Percentiles rank a stretch among this genome's conserved stretches.
These are phyloP conservation scores for Nymphaea thermarum DNA, from an alignment of 164 flowering plant species.

Conservation along the genomic window DNA sequence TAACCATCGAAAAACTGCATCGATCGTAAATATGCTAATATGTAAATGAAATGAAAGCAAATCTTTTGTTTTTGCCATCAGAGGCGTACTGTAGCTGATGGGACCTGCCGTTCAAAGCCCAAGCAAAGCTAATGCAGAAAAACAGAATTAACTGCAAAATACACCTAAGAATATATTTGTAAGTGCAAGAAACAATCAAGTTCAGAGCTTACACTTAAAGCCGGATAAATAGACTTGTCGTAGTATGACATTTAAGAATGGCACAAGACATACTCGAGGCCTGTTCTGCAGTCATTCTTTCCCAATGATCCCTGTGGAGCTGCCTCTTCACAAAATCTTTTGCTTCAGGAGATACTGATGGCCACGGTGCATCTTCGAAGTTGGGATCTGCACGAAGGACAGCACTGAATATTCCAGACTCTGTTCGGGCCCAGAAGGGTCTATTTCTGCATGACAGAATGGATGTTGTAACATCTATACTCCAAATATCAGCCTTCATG, in stretches of 20 bases:
- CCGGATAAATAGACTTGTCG: background rate
- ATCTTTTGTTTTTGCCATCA: no score
- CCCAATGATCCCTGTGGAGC: conserved; percentile 48
- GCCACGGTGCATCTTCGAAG: conserved; percentile 75
- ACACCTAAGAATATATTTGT: no score
- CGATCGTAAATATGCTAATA: no score
- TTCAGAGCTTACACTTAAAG: no score
- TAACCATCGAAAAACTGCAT: no score
- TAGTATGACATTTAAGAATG: background rate
- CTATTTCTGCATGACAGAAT: conserved; percentile 95
- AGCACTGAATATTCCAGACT: conserved; percentile 96
- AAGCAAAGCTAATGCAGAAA: no score
- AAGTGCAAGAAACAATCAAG: no score
- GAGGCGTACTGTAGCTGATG: no score
- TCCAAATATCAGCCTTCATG: conserved; percentile 96
- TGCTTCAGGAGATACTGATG: conserved; percentile 42
- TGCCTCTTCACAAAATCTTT: conserved; percentile 57
- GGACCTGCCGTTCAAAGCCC: no score
- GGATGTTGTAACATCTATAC: conserved; percentile 89
- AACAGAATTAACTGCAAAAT: no score
- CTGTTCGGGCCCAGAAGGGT: conserved; percentile 99
- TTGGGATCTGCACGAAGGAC: conserved; percentile 95
- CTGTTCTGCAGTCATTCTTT: conserved; percentile 64
- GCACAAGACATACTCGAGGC: conserved; percentile 36
- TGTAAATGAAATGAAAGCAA: no score